phyloP scores from a whole-genome alignment of 2,329 filamentous ascomycete species.

The Monilinia polystroma region DNA sequence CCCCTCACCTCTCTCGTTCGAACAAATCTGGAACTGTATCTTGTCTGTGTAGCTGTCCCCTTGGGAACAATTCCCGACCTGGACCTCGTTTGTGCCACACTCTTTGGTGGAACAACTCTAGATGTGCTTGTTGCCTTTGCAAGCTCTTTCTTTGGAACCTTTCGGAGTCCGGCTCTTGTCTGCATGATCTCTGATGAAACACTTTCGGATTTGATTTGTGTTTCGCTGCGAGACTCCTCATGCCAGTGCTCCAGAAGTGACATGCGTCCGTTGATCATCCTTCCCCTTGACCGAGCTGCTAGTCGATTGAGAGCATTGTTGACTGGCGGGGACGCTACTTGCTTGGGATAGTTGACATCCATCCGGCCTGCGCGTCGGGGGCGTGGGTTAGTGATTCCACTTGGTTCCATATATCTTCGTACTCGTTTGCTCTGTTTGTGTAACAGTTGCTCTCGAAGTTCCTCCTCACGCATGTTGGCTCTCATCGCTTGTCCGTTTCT shows the following conservation, averaged over 20 bases:
- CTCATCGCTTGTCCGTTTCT: not conserved
- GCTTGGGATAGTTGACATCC: not conserved
- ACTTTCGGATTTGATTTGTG: not conserved
- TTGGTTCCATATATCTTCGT: conserved; percentile 3
- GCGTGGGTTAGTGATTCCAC: not conserved
- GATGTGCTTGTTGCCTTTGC: not conserved
- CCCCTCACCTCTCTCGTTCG: no score
- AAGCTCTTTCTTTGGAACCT: not conserved
- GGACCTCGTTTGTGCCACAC: no score
- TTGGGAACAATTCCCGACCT: no score
- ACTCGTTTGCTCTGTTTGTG: not conserved
- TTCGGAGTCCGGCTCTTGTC: not conserved
- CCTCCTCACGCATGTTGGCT: not conserved
- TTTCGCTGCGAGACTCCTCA: not conserved
- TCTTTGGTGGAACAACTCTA: not conserved
- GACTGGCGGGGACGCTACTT: not conserved
- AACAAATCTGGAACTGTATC: no score
- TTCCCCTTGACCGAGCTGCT: not conserved
- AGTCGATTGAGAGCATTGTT: not conserved
- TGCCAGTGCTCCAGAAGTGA: not conserved
- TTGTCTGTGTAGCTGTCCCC: no score
- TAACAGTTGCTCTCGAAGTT: not conserved
- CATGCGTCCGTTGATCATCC: not conserved
- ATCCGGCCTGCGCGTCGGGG: not conserved
- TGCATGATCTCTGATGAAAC: not conserved